Conservation (phyloP, 805 yeast genomes). For the Yamadazyma phyllophila region DNA sequence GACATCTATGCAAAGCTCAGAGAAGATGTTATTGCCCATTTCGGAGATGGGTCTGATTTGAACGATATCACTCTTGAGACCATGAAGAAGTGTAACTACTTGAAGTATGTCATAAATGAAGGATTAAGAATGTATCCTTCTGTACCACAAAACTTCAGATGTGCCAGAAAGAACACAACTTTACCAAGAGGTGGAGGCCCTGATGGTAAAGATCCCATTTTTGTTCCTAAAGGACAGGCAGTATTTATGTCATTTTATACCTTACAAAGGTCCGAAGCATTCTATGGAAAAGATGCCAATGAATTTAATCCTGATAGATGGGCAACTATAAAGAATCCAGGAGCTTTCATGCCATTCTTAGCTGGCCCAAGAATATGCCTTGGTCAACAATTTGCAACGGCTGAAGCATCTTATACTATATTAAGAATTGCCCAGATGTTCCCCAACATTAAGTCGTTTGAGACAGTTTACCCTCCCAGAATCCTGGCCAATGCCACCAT, state of each 20-base stretch:
- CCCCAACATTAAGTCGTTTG: constrained; percentile 17
- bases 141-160: constrained; percentile 34
- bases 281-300: constrained; percentile 47
- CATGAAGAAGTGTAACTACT: constrained; percentile 32
- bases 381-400: constrained; percentile 57
- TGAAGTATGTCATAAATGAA: constrained; percentile 30
- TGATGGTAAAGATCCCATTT: constrained; percentile 23
- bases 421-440: constrained; percentile 34
- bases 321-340: constrained; percentile 39
- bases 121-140: constrained; percentile 33
- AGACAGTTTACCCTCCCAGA: constrained; percentile 30
- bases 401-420: constrained; percentile 49
- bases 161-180: constrained; percentile 26
- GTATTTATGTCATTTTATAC: constrained; percentile 41
- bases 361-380: constrained; percentile 58
- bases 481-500: constrained; percentile 28
- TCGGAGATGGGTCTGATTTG: constrained; percentile 24
- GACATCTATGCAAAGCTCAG: constrained; percentile 26
- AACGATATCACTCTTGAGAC: constrained; percentile 30
- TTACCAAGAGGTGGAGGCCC: constrained; percentile 34
- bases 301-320: constrained; percentile 52
- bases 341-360: constrained; percentile 54
- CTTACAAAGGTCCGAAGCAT: constrained; percentile 41
- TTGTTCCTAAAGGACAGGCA: constrained; percentile 43
- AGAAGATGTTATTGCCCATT: constrained; percentile 23